Percentiles rank a stretch among this genome's conserved stretches.
These are phyloP conservation scores for Fusarium sp. DNA, from an alignment of 2,329 filamentous ascomycete species.

Conservation along the genomic window DNA sequence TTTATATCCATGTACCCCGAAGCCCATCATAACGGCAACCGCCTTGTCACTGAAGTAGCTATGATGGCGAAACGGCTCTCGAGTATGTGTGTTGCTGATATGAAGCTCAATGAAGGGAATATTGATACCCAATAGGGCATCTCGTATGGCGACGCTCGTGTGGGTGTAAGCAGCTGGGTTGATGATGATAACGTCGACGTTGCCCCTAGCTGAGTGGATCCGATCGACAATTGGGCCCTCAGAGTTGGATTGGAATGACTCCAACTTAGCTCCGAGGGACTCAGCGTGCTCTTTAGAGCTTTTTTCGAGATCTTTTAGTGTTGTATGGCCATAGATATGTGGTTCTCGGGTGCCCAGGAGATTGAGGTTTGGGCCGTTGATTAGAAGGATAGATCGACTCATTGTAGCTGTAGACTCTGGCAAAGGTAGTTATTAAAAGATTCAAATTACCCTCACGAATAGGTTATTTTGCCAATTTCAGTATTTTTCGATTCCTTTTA, in stretches of 20 bases:
- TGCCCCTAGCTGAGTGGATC: constrained; percentile 74
- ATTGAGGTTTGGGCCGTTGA: constrained; percentile 86
- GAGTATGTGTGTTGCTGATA: background rate
- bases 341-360: constrained; percentile 83
- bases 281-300: constrained; percentile 65
- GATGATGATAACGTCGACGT: constrained; percentile 74
- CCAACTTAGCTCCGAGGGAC: constrained; percentile 63
- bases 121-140: constrained; percentile 76
- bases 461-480: background rate
- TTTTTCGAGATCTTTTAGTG: constrained; percentile 69
- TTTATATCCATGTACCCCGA: background rate
- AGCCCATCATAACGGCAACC: background rate
- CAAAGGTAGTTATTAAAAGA: background rate
- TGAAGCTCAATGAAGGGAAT: constrained; percentile 67
- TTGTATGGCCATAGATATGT: constrained; percentile 78
- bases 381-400: constrained; percentile 70
- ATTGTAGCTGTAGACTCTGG: background rate
- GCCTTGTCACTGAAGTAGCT: background rate
- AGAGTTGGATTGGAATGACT: constrained; percentile 81
- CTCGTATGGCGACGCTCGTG: constrained; percentile 79
- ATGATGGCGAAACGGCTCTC: background rate
- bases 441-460: background rate
- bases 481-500: background rate
- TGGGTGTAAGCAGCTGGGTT: constrained; percentile 82
- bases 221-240: constrained; percentile 81